phyloP scores from a whole-genome alignment of 179 eudicot genomes.

The Pouteria campechiana region DNA sequence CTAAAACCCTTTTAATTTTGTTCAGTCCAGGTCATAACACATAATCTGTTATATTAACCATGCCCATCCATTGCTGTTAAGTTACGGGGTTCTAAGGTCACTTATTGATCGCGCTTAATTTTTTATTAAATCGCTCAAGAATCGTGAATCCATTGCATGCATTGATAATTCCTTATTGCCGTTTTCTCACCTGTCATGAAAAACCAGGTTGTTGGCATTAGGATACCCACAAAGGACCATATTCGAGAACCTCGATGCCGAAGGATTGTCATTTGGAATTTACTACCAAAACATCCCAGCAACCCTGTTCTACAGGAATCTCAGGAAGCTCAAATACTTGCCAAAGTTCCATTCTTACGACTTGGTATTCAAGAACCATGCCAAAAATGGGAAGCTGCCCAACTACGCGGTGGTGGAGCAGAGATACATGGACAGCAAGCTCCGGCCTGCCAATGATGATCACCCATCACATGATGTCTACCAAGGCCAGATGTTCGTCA shows the following conservation, averaged over 20 bases:
- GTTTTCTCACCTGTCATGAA: no score
- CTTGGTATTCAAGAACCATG: slow-evolving; percentile 44
- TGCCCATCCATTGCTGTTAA: no score
- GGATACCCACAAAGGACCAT: slow-evolving; percentile 84
- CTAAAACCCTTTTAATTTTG: no score
- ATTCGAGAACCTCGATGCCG: slow-evolving; percentile 56
- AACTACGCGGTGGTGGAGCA: slow-evolving; percentile 68
- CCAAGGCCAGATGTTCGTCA: slow-evolving; percentile 68
- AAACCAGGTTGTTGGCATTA: slow-evolving; percentile 43
- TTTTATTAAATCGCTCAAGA: no score
- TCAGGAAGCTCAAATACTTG: slow-evolving; percentile 59
- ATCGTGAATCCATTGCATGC: no score
- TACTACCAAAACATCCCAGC: slow-evolving; percentile 82
- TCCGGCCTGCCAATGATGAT: slow-evolving; percentile 69
- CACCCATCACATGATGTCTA: slow-evolving; percentile 87
- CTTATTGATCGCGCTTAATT: no score
- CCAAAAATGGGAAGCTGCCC: slow-evolving; percentile 53
- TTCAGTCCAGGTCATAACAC: no score
- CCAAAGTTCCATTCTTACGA: slow-evolving; percentile 40
- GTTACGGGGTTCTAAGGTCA: no score
- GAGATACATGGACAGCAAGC: slow-evolving; percentile 53
- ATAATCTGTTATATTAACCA: no score
- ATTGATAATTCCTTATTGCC: no score
- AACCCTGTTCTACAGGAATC: slow-evolving; percentile 53
- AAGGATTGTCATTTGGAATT: slow-evolving; percentile 44